Evolutionary conservation across 2,329 filamentous ascomycete species (phyloP), one percentile per base, ranked within the genome.

Genomic region (Westerdykella ornata): DNA sequence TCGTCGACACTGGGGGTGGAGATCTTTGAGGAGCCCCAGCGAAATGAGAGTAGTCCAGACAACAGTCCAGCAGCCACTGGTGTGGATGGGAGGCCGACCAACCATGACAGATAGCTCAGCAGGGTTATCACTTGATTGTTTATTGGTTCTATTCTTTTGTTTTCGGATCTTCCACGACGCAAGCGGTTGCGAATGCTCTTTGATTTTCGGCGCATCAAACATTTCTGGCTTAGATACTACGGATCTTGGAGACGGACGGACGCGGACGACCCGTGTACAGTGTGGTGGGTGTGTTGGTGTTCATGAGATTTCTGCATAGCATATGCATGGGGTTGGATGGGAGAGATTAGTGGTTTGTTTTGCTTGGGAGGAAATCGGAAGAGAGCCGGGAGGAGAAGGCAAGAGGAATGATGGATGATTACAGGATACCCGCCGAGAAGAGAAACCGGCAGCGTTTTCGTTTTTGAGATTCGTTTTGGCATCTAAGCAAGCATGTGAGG

Each of bases 71-170:
- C 22, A 2, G 8, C 22, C 3, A 3, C 7, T 3, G 22, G 7
- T 3, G 7, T 11, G 4, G 22, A 26, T 26, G 22, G 46, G 20
- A 49, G 39, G 42, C 47, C 43, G 20, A 60, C 51, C 17, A 56
- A 62, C 39, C 59, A 63, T 45, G 51, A 63, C 43, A 56, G 57
- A 45, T 63, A 60, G 54, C 34, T 28, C 22, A 35, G 15, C 22
- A 9, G 2, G 12, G 22, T 8, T 13, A 26, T 18, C 26, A 17
- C 28, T 17, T 26, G n/a, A 26, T 39, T 37, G 38, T 35, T 43
- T 37, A 37, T 45, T 47, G n/a, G n/a, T n/a, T n/a, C n/a, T 47
- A 46, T 56, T 44, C 53, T 40, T 49, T 46, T 54, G 50, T 45
- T 47, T 17, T 45, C 34, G 15, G 29, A 41, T 30, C 33, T 9